Base-by-base conservation (phyloP, 1,284 basidiomycete genomes). In the Dichomitus squalens region DNA sequence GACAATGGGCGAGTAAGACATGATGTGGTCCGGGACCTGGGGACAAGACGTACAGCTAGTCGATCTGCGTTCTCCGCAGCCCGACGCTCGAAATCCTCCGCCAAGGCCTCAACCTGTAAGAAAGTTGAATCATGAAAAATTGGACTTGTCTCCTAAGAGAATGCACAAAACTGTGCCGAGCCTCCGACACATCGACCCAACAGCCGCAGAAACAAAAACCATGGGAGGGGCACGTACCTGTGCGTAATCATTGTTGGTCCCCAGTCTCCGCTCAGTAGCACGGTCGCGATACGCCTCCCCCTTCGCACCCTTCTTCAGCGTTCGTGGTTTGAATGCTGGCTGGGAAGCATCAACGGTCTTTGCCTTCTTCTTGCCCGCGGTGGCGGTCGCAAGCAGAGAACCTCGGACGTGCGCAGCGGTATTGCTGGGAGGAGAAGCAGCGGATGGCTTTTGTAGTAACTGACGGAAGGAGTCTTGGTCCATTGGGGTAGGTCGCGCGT, bases 61-160 rank as follows among this genome's bases (percentile, higher is more conserved):
- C 78, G 85, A 67, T 88, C 84, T 48, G 83, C 80, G 25, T 73
- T 66, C 16, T 81, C 73, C 21, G 79, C 79, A 66, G 77, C 81
- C 38, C 82, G 81, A 58, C 80, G 80, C 71, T 95, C 87, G 64
- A 95, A 94, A 53, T 93, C 90, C 55, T 90, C 86, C 1, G 93
- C 75, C 2, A 95, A 75, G 16, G 89, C 84, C 72, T 94, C 92
- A 27, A 92, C 86, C 85, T 94, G 67, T 46, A 31, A 39, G 43
- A 25, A 16, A 20, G 11, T 11, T 14, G n/a, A 44, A 9, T 3
- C 5, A 16, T n/a, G n/a, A n/a, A n/a, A n/a, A n/a, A n/a, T n/a
- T n/a, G n/a, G n/a, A n/a, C n/a, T n/a, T n/a, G n/a, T n/a, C n/a
- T n/a, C n/a, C n/a, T n/a, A n/a, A n/a, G n/a, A n/a, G n/a, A n/a